Evolutionary conservation across 202 grass and related monocot genomes (phyloP).

Genomic region (Cymbopogon flexuosus): DNA sequence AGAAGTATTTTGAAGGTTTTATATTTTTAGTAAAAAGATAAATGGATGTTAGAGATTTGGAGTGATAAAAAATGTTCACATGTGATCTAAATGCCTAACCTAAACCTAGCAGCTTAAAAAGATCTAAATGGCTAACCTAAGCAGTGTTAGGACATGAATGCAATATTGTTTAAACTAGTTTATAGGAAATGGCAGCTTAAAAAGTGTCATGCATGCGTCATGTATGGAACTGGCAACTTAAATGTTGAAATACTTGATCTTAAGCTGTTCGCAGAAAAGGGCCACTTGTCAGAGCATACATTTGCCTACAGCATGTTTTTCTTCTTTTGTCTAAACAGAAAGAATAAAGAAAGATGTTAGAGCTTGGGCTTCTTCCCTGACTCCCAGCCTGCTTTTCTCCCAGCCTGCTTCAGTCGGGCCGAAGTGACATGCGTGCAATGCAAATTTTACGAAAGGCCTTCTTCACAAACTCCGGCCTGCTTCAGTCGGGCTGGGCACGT

Average conservation of each 20-base stretch:
- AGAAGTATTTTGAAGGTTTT: neutral
- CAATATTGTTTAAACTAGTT: neutral
- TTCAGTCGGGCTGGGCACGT: constrained; percentile 2
- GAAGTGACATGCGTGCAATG: neutral
- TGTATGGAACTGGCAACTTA: neutral
- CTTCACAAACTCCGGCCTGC: constrained; percentile 4
- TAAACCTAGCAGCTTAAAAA: too few species aligned
- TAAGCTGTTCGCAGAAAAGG: neutral
- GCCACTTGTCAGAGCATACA: neutral
- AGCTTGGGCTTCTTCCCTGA: neutral
- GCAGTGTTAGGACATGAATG: neutral
- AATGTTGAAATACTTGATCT: neutral
- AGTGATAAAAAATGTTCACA: neutral
- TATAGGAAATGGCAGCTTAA: neutral
- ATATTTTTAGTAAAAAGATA: neutral
- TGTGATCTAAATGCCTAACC: neutral
- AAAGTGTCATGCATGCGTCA: neutral
- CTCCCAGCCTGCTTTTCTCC: too few species aligned
- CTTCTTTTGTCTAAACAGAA: neutral
- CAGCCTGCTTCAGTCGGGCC: neutral
- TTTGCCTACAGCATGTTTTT: neutral
- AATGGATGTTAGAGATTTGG: neutral
- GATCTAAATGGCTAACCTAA: neutral
- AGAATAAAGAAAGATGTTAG: neutral
- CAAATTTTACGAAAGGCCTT: neutral